Percentiles rank a stretch among this genome's conserved stretches.
Evolutionary conservation across 345 rosid species (phyloP).

Genomic region (Populus euphratica): DNA sequence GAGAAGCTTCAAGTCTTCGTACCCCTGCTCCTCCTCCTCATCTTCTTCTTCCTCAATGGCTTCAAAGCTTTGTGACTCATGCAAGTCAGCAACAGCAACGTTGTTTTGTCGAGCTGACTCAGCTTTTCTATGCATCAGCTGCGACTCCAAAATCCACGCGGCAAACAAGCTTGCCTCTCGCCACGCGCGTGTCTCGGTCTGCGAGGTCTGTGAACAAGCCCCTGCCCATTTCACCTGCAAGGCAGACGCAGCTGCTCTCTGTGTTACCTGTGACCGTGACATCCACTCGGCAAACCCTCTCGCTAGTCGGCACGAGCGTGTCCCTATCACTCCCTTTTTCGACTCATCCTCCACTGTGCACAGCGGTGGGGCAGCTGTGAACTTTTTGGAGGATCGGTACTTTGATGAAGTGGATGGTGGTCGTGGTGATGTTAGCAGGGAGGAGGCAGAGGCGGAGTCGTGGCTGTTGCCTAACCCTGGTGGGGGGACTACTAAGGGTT

Average conservation of each 20-base stretch:
- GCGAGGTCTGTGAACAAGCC: conserved; percentile 98
- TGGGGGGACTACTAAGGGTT: conserved; percentile 21
- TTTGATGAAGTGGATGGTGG: conserved; percentile 43
- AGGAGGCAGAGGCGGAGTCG: conserved; percentile 85
- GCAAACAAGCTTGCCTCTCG: conserved; percentile 94
- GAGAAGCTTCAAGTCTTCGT: neutral
- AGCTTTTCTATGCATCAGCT: conserved; percentile 77
- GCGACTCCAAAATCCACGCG: conserved; percentile 82
- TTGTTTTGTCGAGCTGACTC: conserved; percentile 89
- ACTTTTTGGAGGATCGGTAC: conserved; percentile 47
- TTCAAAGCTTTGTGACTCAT: conserved; percentile 83
- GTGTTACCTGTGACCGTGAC: conserved; percentile 89
- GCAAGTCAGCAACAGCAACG: conserved; percentile 87
- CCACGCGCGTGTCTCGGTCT: conserved; percentile 88
- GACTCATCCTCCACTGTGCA: conserved; percentile 46
- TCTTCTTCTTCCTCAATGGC: conserved; percentile 41
- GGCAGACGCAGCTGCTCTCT: conserved; percentile 98
- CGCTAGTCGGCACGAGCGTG: conserved; percentile 89
- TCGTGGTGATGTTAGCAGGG: conserved; percentile 50
- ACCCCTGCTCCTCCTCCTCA: neutral
- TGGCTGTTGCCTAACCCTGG: conserved; percentile 66
- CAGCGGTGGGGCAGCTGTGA: conserved; percentile 27
- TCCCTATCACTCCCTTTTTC: conserved; percentile 72
- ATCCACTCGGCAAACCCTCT: conserved; percentile 95
- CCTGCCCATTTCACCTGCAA: conserved; percentile 97